Percentiles rank a stretch among this genome's conserved stretches.
Conservation (phyloP, 768 basidiomycete species). For the Psilocybe azurescens region DNA sequence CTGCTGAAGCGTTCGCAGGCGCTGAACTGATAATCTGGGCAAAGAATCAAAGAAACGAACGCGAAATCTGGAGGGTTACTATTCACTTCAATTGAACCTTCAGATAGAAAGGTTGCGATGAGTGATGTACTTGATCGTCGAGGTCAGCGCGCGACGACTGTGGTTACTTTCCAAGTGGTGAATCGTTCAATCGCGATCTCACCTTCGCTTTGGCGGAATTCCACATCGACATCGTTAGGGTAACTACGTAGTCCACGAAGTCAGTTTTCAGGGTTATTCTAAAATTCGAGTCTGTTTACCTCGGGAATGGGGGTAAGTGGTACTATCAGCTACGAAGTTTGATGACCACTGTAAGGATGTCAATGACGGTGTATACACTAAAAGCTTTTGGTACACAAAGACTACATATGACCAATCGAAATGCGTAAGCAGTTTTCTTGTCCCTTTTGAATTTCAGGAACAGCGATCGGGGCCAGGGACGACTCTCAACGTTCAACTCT, state of each 20-base stretch:
- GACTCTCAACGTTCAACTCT: background rate
- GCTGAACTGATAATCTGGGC: conserved; percentile 80
- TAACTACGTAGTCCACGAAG: background rate
- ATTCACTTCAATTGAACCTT: conserved; percentile 52
- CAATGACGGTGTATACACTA: background rate
- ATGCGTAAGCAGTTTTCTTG: background rate
- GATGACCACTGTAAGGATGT: no score
- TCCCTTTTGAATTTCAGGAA: background rate
- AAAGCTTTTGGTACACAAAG: background rate
- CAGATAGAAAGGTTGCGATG: conserved; percentile 12
- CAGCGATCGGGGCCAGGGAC: background rate
- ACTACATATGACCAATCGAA: background rate
- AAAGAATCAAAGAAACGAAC: background rate
- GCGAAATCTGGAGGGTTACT: background rate
- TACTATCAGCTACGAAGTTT: no score
- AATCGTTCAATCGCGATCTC: conserved; percentile 9
- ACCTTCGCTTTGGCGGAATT: conserved; percentile 40
- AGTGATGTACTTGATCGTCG: conserved; percentile 5
- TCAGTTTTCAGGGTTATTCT: no score
- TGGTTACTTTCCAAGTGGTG: background rate
- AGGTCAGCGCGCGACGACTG: conserved; percentile 3
- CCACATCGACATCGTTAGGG: conserved; percentile 26
- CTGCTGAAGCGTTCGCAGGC: conserved; percentile 84
- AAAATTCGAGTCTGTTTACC: no score
- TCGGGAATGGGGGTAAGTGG: no score